phyloP scores from a whole-genome alignment of 352 stramenopile species.

The Globisporangium apiculatum region DNA sequence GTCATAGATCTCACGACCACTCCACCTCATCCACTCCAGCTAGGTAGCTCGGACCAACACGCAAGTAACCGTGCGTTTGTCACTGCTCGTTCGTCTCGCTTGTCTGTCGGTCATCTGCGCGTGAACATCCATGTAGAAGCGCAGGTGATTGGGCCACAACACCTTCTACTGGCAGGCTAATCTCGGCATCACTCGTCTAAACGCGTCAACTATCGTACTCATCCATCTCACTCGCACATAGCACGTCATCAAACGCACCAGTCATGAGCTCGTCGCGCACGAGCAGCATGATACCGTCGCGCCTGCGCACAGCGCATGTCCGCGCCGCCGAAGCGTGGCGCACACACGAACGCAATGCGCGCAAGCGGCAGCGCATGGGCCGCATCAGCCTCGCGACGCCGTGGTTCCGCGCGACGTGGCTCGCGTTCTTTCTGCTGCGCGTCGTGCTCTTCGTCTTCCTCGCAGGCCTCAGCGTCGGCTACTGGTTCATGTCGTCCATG shows the following conservation, averaged over 20 bases:
- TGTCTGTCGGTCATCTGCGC: no score
- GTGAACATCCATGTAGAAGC: no score
- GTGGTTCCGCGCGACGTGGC: slow-evolving; percentile 6
- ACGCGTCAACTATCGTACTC: background rate
- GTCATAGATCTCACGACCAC: background rate
- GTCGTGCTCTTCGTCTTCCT: slow-evolving; percentile 7
- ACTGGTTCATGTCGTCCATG: slow-evolving; percentile 11
- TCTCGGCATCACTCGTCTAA: background rate
- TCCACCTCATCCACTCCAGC: background rate
- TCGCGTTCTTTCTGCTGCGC: slow-evolving; percentile 6
- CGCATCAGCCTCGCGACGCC: slow-evolving; percentile 1
- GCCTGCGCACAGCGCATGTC: background rate
- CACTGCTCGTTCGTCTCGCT: no score
- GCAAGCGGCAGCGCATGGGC: slow-evolving; percentile 1
- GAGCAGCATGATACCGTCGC: background rate
- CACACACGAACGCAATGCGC: background rate
- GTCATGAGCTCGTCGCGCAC: background rate
- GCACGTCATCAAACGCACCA: background rate
- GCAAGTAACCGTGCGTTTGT: background rate
- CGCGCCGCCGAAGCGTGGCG: background rate
- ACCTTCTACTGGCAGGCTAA: background rate
- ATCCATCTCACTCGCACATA: background rate
- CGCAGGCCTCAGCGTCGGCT: background rate
- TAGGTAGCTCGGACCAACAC: background rate
- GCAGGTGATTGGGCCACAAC: no score